Percentiles rank a stretch among this genome's conserved stretches.
Conservation (phyloP, 2,329 filamentous ascomycete species). For the Beauveria medogensis region DNA sequence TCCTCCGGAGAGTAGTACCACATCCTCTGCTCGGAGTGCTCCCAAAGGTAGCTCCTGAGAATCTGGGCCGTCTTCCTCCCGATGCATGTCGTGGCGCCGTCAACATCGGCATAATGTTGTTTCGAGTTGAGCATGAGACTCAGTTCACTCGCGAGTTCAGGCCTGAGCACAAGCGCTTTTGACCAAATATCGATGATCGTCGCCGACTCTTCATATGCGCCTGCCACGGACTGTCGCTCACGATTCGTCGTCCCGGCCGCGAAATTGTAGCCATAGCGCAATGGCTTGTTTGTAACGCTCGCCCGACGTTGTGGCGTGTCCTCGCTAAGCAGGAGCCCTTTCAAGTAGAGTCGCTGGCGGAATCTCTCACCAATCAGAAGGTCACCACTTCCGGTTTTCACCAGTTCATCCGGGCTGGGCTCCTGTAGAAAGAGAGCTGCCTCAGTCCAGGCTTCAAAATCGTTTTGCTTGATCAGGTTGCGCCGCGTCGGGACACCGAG, state of each 20-base stretch:
- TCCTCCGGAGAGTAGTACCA: conserved; percentile 1
- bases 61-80: background rate
- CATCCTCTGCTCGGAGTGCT: background rate
- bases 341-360: background rate
- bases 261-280: conserved; percentile 3
- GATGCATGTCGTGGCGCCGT: background rate
- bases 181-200: conserved; percentile 4
- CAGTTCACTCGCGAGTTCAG: background rate
- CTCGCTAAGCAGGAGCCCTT: background rate
- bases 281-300: background rate
- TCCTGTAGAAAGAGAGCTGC: background rate
- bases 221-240: background rate
- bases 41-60: background rate
- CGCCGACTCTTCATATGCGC: conserved; percentile 4
- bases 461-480: background rate
- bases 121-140: conserved; percentile 4
- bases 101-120: conserved; percentile 1
- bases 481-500: background rate
- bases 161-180: background rate
- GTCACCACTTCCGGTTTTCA: background rate
- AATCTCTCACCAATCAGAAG: background rate
- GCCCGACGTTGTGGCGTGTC: background rate
- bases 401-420: background rate
- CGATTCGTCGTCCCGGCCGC: conserved; percentile 1
- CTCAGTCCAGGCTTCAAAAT: background rate